phyloP scores from a whole-genome alignment of 768 basidiomycete species.

The Gyrodon lividus region DNA sequence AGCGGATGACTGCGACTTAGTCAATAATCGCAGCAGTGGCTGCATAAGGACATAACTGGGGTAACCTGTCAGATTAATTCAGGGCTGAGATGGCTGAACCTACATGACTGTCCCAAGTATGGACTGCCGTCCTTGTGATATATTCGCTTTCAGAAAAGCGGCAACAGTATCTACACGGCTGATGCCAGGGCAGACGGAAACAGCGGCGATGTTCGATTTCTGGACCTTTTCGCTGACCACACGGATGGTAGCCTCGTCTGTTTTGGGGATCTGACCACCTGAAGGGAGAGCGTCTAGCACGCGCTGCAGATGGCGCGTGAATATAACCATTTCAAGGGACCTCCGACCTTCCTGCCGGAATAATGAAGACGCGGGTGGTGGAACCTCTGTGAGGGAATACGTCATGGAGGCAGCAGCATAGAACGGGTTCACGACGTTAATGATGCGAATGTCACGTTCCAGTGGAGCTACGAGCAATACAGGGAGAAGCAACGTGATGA shows the following conservation, averaged over 20 bases:
- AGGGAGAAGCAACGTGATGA: slow-evolving; percentile 78
- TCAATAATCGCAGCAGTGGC: slow-evolving; percentile 64
- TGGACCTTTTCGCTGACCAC: slow-evolving; percentile 46
- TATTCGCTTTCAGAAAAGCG: slow-evolving; percentile 31
- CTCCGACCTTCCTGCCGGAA: slow-evolving; percentile 64
- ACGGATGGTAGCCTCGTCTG: slow-evolving; percentile 30
- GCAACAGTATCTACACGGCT: slow-evolving; percentile 70
- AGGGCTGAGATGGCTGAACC: slow-evolving; percentile 18
- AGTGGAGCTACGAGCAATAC: slow-evolving; percentile 75
- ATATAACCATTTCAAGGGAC: slow-evolving; percentile 58
- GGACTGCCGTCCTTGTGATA: slow-evolving; percentile 37
- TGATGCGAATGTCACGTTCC: slow-evolving; percentile 89
- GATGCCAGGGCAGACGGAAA: slow-evolving; percentile 75
- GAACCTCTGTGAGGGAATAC: slow-evolving; percentile 32
- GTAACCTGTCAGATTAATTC: slow-evolving; percentile 2
- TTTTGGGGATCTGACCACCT: slow-evolving; percentile 49
- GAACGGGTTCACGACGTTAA: slow-evolving; percentile 85
- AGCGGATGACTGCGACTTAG: slow-evolving; percentile 62
- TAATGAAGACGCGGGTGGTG: slow-evolving; percentile 28
- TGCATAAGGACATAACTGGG: slow-evolving; percentile 64
- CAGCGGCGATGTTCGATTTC: slow-evolving; percentile 72
- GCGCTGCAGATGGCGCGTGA: slow-evolving; percentile 80
- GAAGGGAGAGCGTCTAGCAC: slow-evolving; percentile 79
- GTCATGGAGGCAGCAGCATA: slow-evolving; percentile 74
- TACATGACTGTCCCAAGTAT: slow-evolving; percentile 50